Conservation (phyloP, 176 grass and related monocot species). For the Cenchrus fungigraminus region DNA sequence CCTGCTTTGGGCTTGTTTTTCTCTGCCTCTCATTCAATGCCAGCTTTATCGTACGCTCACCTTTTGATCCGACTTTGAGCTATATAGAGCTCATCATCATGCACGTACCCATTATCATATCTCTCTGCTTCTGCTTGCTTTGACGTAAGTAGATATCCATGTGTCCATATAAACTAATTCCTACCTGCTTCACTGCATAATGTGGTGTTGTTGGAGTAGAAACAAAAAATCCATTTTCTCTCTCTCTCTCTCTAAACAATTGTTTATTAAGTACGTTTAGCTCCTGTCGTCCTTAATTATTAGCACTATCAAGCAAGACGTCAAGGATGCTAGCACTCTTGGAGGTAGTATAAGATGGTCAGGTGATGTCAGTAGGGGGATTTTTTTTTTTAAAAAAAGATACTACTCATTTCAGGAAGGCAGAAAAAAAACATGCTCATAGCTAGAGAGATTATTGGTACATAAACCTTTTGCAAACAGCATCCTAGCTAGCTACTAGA, state of each 20-base stretch:
- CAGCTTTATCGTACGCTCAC: conserved; percentile 29
- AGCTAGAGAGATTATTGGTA: background rate
- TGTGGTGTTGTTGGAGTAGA: background rate
- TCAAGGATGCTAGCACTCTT: background rate
- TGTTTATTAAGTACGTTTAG: background rate
- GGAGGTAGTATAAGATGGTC: background rate
- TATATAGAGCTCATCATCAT: background rate
- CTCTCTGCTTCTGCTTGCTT: background rate
- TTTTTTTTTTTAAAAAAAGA: no score
- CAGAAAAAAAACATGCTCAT: background rate
- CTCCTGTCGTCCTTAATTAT: background rate
- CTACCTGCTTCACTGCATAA: background rate
- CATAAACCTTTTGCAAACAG: background rate
- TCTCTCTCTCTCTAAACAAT: no score
- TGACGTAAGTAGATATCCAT: conserved; percentile 3
- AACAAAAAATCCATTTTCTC: background rate
- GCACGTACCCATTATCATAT: background rate
- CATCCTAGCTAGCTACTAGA: background rate
- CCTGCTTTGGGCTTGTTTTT: conserved; percentile 31
- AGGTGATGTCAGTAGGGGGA: background rate
- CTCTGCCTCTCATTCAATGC: conserved; percentile 13
- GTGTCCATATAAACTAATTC: no score
- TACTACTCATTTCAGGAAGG: no score
- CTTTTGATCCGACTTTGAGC: conserved; percentile 35
- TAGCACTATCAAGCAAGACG: background rate